Percentiles rank a stretch among this genome's conserved stretches.
phyloP scores from a whole-genome alignment of 2,329 filamentous ascomycete genomes.

The Ascochyta pisi region DNA sequence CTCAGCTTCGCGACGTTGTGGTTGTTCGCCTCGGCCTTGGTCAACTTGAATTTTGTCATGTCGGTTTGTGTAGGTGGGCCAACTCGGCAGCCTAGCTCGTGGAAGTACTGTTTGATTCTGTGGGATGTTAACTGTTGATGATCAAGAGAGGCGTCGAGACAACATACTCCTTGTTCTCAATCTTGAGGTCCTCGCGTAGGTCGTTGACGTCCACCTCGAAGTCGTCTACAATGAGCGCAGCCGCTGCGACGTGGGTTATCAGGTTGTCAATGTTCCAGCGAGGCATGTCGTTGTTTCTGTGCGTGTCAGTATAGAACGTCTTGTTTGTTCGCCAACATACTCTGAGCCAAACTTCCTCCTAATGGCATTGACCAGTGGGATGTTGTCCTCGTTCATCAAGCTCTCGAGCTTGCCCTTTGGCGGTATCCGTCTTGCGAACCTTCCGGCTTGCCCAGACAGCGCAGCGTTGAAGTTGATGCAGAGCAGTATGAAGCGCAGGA shows the following conservation, averaged over 20 bases:
- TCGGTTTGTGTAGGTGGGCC: slow-evolving; percentile 55
- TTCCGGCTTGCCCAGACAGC: slow-evolving; percentile 42
- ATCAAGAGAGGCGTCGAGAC: too few species aligned
- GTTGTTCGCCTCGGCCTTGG: slow-evolving; percentile 66
- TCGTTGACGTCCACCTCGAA: slow-evolving; percentile 75
- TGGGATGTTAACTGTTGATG: slow-evolving; percentile 17
- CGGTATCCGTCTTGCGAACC: slow-evolving; percentile 59
- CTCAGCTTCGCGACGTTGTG: slow-evolving; percentile 73
- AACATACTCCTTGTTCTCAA: slow-evolving; percentile 70
- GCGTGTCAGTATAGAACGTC: slow-evolving; percentile 17
- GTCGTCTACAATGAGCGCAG: slow-evolving; percentile 75
- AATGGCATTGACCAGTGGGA: slow-evolving; percentile 38
- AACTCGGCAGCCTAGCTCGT: slow-evolving; percentile 76
- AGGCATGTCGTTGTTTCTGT: slow-evolving; percentile 61
- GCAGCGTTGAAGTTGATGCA: slow-evolving; percentile 57
- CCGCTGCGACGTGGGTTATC: slow-evolving; percentile 74
- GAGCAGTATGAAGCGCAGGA: slow-evolving; percentile 56
- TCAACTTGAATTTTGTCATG: slow-evolving; percentile 61
- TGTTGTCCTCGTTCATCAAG: slow-evolving; percentile 56
- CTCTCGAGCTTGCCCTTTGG: slow-evolving; percentile 71
- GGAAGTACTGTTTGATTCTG: slow-evolving; percentile 71
- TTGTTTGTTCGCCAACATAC: slow-evolving; percentile 24
- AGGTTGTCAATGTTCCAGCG: slow-evolving; percentile 76
- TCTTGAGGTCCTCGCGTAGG: slow-evolving; percentile 72
- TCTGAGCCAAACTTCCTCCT: slow-evolving; percentile 68